Percentiles rank a stretch among this genome's conserved stretches.
phyloP scores from a whole-genome alignment of 208 protist species.

The Wallacemonas collosoma region DNA sequence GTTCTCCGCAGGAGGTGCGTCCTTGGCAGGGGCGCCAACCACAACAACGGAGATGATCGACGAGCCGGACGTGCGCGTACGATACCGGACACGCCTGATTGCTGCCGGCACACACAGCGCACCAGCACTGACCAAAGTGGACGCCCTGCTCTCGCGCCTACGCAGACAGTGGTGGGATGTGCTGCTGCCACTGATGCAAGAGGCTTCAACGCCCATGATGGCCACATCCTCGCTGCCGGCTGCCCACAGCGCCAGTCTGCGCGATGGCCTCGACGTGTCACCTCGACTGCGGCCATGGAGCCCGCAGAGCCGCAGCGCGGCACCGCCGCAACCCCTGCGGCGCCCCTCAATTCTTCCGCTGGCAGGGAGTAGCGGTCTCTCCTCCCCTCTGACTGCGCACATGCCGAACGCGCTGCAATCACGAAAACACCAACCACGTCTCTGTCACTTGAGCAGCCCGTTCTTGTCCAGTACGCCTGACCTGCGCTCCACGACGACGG shows the following conservation, averaged over 20 bases:
- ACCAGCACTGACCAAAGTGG: conserved; percentile 18
- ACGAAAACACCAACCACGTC: too few species aligned
- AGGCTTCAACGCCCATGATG: neutral
- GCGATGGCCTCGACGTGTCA: conserved; percentile 12
- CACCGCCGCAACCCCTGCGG: neutral
- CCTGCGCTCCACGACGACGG: neutral
- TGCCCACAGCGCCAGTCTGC: neutral
- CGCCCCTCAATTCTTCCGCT: neutral
- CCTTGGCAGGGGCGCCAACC: neutral
- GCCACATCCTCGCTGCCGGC: neutral
- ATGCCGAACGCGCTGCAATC: neutral
- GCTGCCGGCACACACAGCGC: conserved; percentile 12
- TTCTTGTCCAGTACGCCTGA: neutral
- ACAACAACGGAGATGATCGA: neutral
- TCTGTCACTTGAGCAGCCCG: neutral
- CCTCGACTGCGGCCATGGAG: conserved; percentile 12
- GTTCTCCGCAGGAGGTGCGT: neutral
- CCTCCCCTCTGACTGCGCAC: too few species aligned
- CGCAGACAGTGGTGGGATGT: conserved; percentile 16
- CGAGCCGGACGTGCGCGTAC: conserved; percentile 36
- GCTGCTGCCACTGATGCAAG: conserved; percentile 12
- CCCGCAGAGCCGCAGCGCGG: neutral
- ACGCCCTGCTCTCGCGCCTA: conserved; percentile 22
- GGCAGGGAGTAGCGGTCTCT: too few species aligned
- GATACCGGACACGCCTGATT: conserved; percentile 32